phyloP scores from a whole-genome alignment of 2,329 filamentous ascomycete species.

The Chrysosporium queenslandicum region DNA sequence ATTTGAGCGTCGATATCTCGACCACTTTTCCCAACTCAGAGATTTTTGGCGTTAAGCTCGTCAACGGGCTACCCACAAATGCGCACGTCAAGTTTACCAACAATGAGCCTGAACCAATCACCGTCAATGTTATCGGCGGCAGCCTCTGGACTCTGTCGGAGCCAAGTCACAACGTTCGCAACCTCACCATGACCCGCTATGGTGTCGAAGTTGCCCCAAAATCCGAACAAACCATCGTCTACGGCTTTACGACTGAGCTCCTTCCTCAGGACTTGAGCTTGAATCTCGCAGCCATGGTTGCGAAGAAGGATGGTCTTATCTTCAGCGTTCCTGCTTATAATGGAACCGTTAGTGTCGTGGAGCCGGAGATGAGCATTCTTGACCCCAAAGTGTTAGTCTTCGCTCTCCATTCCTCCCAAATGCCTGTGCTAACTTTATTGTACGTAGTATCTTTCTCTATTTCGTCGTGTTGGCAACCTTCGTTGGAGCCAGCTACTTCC shows the following conservation, averaged over 20 bases:
- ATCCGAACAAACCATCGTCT: conserved; percentile 65
- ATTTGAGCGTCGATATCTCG: conserved; percentile 46
- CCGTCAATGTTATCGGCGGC: conserved; percentile 66
- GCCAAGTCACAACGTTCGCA: conserved; percentile 59
- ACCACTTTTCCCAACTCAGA: conserved; percentile 57
- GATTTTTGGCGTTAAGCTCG: conserved; percentile 87
- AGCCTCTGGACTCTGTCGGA: conserved; percentile 54
- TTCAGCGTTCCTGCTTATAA: conserved; percentile 74
- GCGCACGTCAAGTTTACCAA: conserved; percentile 76
- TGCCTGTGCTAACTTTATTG: conserved; percentile 4
- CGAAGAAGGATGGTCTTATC: conserved; percentile 54
- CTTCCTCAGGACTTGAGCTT: conserved; percentile 81
- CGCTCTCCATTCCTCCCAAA: background rate
- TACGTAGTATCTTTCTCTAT: conserved; percentile 84
- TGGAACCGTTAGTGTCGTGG: conserved; percentile 73
- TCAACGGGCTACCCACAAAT: conserved; percentile 82
- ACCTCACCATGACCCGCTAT: conserved; percentile 71
- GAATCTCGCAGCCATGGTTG: conserved; percentile 64
- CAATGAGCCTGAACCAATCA: conserved; percentile 65
- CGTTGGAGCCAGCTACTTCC: conserved; percentile 76
- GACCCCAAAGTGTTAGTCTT: conserved; percentile 85
- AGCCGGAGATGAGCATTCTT: conserved; percentile 81
- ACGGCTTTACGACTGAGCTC: conserved; percentile 81
- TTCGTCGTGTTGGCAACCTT: conserved; percentile 74
- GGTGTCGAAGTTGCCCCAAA: conserved; percentile 64